These are phyloP conservation scores for Lolium rigidum DNA, from an alignment of 176 grass and related monocot species.

Conservation along the genomic window DNA sequence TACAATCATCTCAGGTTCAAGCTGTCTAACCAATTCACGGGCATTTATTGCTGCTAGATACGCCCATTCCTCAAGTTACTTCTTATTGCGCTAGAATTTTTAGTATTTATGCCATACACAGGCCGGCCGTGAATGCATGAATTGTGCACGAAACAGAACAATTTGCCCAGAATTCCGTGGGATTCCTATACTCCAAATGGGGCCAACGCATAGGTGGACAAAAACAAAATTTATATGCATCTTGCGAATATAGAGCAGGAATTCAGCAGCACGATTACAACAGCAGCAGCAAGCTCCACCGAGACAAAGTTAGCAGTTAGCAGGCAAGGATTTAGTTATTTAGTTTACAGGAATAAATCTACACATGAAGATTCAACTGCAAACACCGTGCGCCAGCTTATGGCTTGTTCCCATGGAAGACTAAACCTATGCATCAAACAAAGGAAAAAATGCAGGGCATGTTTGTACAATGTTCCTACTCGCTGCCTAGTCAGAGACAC, in stretches of 20 bases:
- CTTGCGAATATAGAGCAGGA: neutral
- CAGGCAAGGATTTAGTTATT: neutral
- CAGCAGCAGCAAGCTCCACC: neutral
- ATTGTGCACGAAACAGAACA: neutral
- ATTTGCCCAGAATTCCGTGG: neutral
- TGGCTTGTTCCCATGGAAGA: neutral
- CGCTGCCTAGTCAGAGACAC: neutral
- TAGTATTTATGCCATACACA: conserved; percentile 4
- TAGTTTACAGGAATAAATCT: neutral
- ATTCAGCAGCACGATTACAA: conserved; percentile 2
- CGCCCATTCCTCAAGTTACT: conserved; percentile 2
- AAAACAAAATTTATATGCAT: conserved; percentile 21
- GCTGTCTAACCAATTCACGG: neutral
- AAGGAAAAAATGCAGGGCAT: neutral
- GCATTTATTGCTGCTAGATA: conserved; percentile 3
- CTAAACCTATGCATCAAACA: neutral
- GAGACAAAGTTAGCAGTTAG: conserved; percentile 3
- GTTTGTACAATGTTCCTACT: neutral
- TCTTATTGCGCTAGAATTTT: neutral
- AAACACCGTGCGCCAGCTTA: neutral
- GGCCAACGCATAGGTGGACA: neutral
- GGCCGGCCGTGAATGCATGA: neutral
- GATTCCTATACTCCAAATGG: conserved; percentile 7
- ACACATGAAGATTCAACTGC: neutral
- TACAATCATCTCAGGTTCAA: conserved; percentile 12